Evolutionary conservation across 352 stramenopile genomes (phyloP).

Genomic region (Pythium scleroteichum): DNA sequence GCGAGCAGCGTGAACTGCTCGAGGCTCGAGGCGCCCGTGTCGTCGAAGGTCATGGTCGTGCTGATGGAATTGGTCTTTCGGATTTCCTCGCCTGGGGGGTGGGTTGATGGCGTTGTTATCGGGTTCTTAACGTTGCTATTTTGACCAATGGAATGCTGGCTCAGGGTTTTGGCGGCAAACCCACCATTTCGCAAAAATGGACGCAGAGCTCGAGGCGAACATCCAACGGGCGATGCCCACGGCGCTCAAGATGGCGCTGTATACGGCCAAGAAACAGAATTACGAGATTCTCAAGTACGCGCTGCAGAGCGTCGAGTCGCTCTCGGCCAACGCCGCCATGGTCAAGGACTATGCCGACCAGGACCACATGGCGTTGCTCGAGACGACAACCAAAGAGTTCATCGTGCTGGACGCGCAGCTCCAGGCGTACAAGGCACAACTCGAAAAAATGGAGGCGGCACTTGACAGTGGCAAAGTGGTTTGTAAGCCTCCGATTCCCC

Average conservation of each 20-base stretch:
- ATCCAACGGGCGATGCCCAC: slow-evolving; percentile 64
- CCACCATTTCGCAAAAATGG: slow-evolving; percentile 29
- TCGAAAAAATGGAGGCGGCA: slow-evolving; percentile 59
- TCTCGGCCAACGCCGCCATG: slow-evolving; percentile 65
- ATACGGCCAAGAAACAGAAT: slow-evolving; percentile 71
- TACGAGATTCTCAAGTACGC: slow-evolving; percentile 76
- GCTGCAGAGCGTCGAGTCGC: slow-evolving; percentile 65
- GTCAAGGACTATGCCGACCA: slow-evolving; percentile 65
- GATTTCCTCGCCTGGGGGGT: slow-evolving; percentile 9
- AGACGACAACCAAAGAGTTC: slow-evolving; percentile 73
- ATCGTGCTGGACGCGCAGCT: slow-evolving; percentile 65
- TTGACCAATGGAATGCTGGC: slow-evolving; percentile 8
- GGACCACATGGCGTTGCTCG: slow-evolving; percentile 52
- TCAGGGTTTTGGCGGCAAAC: slow-evolving; percentile 22
- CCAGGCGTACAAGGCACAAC: slow-evolving; percentile 61
- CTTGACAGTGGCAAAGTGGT: slow-evolving; percentile 54
- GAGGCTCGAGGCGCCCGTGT: slow-evolving; percentile 63
- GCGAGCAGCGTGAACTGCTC: slow-evolving; percentile 94
- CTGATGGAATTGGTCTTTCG: slow-evolving; percentile 2
- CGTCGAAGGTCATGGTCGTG: slow-evolving; percentile 74
- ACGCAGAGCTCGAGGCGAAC: slow-evolving; percentile 56
- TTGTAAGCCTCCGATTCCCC: no score
- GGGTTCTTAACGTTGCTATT: slow-evolving; percentile 11
- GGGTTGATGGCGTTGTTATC: slow-evolving; percentile 20
- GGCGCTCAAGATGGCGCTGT: slow-evolving; percentile 77